These are phyloP conservation scores for Amesomyces nigricolor DNA, from an alignment of 2,329 filamentous ascomycete species.

Conservation along the genomic window DNA sequence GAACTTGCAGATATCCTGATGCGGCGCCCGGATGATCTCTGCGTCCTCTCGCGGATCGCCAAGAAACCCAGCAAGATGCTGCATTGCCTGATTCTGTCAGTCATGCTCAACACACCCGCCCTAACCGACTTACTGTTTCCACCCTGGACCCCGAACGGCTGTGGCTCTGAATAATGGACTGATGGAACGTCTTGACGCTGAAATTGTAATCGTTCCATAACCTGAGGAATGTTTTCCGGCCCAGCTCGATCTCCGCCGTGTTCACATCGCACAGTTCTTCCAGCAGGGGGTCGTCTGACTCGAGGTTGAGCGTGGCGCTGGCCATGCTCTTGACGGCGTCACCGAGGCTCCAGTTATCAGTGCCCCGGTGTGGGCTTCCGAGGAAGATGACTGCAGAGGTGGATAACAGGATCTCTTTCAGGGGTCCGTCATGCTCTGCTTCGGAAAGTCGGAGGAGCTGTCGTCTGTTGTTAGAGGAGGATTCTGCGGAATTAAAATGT, in stretches of 20 bases:
- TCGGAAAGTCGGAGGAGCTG: slow-evolving; percentile 30
- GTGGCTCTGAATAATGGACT: slow-evolving; percentile 23
- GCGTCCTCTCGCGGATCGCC: slow-evolving; percentile 30
- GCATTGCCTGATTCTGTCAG: slow-evolving; percentile 22
- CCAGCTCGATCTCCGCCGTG: slow-evolving; percentile 23
- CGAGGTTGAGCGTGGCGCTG: slow-evolving; percentile 21
- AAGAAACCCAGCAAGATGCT: slow-evolving; percentile 28
- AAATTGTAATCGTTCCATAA: slow-evolving; percentile 33
- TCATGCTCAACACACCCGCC: not conserved
- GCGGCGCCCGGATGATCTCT: slow-evolving; percentile 35
- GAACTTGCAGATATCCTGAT: slow-evolving; percentile 39
- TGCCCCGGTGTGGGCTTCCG: slow-evolving; percentile 30
- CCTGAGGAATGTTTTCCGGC: slow-evolving; percentile 27
- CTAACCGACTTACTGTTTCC: slow-evolving; percentile 19
- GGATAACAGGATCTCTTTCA: slow-evolving; percentile 26
- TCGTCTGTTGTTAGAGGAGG: not conserved
- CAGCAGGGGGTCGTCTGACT: slow-evolving; percentile 25
- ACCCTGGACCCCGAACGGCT: slow-evolving; percentile 16
- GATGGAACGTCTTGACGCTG: slow-evolving; percentile 31
- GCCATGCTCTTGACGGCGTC: slow-evolving; percentile 31
- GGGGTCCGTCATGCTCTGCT: slow-evolving; percentile 21
- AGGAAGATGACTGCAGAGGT: slow-evolving; percentile 30
- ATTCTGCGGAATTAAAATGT: not conserved
- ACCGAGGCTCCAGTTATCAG: slow-evolving; percentile 25
- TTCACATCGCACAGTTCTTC: slow-evolving; percentile 28